Base-by-base conservation (phyloP, 2,329 filamentous ascomycete genomes). In the Monilinia fructigena region DNA sequence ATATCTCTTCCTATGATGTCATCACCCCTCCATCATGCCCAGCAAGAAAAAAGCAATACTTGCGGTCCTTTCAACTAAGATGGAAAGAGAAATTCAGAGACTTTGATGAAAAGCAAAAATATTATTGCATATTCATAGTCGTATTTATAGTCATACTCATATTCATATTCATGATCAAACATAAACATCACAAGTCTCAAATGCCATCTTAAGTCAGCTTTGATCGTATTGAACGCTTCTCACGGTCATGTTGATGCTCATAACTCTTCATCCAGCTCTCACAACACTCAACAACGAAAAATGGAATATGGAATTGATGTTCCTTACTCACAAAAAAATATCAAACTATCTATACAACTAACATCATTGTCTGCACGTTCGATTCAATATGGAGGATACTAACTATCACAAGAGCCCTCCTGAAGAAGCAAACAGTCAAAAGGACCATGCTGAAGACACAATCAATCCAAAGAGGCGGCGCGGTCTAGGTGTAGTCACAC, bases 401-500 rank as follows among this genome's bases (percentile, higher is more conserved):
- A 56, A 20, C 55, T 71, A 72, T 58, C 68, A 70, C 2, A 74
- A 72, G 59, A 70, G 72, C 40, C 16, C 40, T 16, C 16, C 40
- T 42, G 40, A 42, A 5, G 40, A 42, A 16, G 16, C 40, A 16
- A 42, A 42, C 40, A 16, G 14, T 42, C 40, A 42, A 42, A 42
- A 42, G 56, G 69, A 72, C 40, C 16, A 14, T 4, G 12, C 40
- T 42, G 40, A 70, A 26, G 66, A 56, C 52, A 55, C 70, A 26
- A 56, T n/a, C 55, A 72, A 72, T 59, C 69, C 71, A 4, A 74
- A 73, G 59, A 70, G 73, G 52, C 69, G 73, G 35, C 72, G 74
- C 48, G 74, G 74, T 8, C 67, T 73, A 12, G 74, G 74, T 38
- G 64, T 73, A 14, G 74, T 76, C 20, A 76, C 74, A 11, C 71